A percentile compares a stretch with the other conserved stretches of the same genome.
phyloP scores from a whole-genome alignment of 768 basidiomycete species.

The Suillus clintonianus region DNA sequence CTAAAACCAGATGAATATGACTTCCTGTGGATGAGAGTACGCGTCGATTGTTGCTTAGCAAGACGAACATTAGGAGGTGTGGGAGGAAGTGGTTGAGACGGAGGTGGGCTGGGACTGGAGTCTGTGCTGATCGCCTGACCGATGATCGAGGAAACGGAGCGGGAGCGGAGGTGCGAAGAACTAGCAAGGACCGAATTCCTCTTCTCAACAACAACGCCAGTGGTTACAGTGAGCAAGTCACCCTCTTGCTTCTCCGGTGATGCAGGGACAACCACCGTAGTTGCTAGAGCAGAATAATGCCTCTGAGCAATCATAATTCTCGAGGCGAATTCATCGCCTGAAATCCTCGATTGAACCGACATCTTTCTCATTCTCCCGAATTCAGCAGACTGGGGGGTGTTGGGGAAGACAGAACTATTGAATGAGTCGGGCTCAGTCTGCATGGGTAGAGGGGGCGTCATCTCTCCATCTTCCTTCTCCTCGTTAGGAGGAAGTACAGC shows the following conservation, averaged over 20 bases:
- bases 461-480: constrained; percentile 39
- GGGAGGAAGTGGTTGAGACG: constrained; percentile 69
- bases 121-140: constrained; percentile 40
- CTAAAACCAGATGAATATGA: constrained; percentile 67
- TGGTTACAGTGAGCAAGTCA: constrained; percentile 29
- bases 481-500: constrained; percentile 61
- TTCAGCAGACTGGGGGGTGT: constrained; percentile 59
- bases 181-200: constrained; percentile 28
- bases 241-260: constrained; percentile 42
- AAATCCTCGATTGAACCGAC: constrained; percentile 57
- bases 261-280: constrained; percentile 57
- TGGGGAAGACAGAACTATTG: constrained; percentile 40
- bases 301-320: constrained; percentile 72
- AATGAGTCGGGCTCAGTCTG: constrained; percentile 52
- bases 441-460: constrained; percentile 64
- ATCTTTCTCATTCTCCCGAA: constrained; percentile 53
- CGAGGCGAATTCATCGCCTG: constrained; percentile 48
- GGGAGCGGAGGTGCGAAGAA: constrained; percentile 61
- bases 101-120: constrained; percentile 54
- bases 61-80: constrained; percentile 68
- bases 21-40: constrained; percentile 55
- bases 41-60: constrained; percentile 46
- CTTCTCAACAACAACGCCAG: constrained; percentile 35
- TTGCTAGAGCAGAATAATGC: constrained; percentile 72
- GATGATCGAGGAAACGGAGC: constrained; percentile 56